Evolutionary conservation across 345 rosid genomes (phyloP), one percentile per base, ranked within the genome.

Genomic region (Eucalyptus microcorys): DNA sequence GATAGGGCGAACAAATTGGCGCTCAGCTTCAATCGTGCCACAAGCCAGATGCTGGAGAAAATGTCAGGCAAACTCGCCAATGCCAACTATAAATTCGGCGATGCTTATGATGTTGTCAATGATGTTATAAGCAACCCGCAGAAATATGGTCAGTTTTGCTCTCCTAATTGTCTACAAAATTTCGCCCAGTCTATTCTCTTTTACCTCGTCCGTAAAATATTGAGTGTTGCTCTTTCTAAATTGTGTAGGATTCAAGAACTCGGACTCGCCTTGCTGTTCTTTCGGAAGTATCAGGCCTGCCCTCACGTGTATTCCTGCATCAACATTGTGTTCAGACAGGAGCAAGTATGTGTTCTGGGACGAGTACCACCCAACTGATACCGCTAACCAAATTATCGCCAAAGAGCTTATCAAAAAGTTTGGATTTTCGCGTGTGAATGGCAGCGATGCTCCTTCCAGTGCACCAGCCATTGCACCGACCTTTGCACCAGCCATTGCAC

Each of bases 311-410:
- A 9, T 95, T 21, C 99, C 99, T 1, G 98, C 96, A 49, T 97
- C 99, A 11, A 94, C 93, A 64, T 83, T 97, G 93, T 97, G 99
- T 89, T 89, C 89, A 55, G 99, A 97, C 89, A 91, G 99, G 91
- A 97, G 96, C 93, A 95, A 96, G 91, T 96, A 95, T 47, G 96
- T 96, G 91, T 97, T 97, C 86, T 97, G 99, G 99, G 99, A 96
- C n/a, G 99, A 97, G 90, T 97, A 96, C 88, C 99, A 97, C 89
- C 99, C 99, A 24, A 92, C 98, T 8, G 99, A 97, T 34, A 88
- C 91, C 6, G 99, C 98, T 16, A 96, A 96, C 79, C 94, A 96
- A 92, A 91, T 96, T 88, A 93, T 97, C 49, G 99, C 99, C 7
- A 92, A 93, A 55, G 97, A 95, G n/a, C 97, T 97, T 76, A 93